Percentiles rank a stretch among this genome's conserved stretches.
Evolutionary conservation across 2,329 filamentous ascomycete species (phyloP).

Genomic region (Fusarium newnesense): DNA sequence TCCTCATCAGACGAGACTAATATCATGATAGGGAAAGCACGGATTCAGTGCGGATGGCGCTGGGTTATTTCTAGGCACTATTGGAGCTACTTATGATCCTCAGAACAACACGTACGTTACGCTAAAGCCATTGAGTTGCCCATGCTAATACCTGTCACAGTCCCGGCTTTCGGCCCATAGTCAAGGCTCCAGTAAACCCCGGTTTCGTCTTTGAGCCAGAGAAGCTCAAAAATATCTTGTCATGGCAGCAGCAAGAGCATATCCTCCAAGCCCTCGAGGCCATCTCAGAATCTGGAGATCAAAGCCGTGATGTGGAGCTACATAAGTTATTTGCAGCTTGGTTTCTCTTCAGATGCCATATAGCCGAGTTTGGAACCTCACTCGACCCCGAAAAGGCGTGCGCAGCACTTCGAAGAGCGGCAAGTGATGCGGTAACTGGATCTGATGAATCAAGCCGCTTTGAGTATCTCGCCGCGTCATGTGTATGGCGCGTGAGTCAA

Average conservation of each 20-base stretch:
- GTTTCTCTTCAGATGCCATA: not conserved
- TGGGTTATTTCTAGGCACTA: not conserved
- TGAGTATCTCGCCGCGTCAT: not conserved
- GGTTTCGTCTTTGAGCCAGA: not conserved
- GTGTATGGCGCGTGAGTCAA: not conserved
- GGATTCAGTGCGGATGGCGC: not conserved
- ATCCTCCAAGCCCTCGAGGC: not conserved
- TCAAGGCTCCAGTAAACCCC: not conserved
- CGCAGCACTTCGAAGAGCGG: not conserved
- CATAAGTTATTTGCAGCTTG: not conserved
- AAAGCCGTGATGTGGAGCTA: not conserved
- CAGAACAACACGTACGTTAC: not conserved
- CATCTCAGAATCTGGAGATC: not conserved
- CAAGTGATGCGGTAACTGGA: not conserved
- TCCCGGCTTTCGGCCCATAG: not conserved
- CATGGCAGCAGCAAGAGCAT: not conserved
- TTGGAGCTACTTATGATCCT: not conserved
- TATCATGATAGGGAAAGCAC: not conserved
- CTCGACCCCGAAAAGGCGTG: not conserved
- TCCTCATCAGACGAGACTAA: not conserved
- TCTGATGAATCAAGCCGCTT: not conserved
- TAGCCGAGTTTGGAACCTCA: fast-evolving
- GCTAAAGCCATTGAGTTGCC: no score
- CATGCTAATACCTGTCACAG: not conserved
- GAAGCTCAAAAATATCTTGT: not conserved